Evolutionary conservation across 306 rosid genomes (phyloP).

Genomic region (apple (Malus domestica)): DNA sequence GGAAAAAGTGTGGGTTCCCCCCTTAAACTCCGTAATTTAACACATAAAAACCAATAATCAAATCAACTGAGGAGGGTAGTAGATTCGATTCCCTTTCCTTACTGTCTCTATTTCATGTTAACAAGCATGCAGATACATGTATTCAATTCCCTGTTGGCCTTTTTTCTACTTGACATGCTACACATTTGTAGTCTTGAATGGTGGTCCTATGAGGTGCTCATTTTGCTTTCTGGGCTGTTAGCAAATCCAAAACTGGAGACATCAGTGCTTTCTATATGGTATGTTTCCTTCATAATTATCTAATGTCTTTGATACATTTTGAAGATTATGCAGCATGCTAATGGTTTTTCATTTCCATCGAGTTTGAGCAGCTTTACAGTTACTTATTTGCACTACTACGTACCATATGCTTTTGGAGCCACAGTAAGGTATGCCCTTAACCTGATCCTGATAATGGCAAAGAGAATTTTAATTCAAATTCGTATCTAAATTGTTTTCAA

Average conservation of each 20-base stretch:
- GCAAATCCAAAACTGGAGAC: conserved; percentile 47
- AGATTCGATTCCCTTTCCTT: too few species aligned
- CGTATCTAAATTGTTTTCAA: background rate
- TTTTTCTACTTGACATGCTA: background rate
- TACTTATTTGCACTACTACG: conserved; percentile 44
- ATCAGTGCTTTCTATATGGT: conserved; percentile 64
- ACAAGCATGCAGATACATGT: too few species aligned
- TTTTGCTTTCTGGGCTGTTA: conserved; percentile 44
- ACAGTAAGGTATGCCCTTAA: conserved; percentile 33
- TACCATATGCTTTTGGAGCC: conserved; percentile 50
- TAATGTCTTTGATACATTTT: background rate
- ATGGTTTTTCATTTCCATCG: background rate
- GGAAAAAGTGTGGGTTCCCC: too few species aligned
- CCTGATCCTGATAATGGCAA: background rate
- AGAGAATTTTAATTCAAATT: background rate
- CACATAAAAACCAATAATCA: too few species aligned
- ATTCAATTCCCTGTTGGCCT: background rate
- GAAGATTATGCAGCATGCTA: background rate
- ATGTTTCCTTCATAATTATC: background rate
- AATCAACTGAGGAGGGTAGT: too few species aligned
- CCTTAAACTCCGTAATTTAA: too few species aligned
- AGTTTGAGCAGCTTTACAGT: conserved; percentile 35
- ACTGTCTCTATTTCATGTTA: too few species aligned
- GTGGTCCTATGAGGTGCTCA: conserved; percentile 56
- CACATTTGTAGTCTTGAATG: conserved; percentile 39